phyloP scores from a whole-genome alignment of 2,329 filamentous ascomycete genomes.

The Ceratocystis cubensis region DNA sequence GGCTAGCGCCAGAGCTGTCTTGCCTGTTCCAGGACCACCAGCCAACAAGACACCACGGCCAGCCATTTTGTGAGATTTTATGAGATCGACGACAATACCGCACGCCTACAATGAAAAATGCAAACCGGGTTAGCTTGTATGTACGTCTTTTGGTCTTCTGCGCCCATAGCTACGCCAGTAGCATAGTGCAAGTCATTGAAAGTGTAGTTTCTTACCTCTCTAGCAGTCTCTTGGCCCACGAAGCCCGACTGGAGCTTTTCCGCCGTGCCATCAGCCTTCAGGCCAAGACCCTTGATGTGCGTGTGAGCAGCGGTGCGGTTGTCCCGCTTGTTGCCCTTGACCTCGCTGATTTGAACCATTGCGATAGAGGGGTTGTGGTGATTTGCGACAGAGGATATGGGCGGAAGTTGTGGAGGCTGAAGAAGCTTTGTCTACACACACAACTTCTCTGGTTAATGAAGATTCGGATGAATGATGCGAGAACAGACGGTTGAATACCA shows the following conservation, averaged over 20 bases:
- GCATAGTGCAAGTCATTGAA: neutral
- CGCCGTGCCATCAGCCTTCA: slow-evolving; percentile 74
- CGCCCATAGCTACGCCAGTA: neutral
- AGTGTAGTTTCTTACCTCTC: slow-evolving; percentile 52
- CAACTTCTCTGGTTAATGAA: neutral
- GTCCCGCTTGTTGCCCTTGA: slow-evolving; percentile 88
- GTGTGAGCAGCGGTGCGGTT: slow-evolving; percentile 94
- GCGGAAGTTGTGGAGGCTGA: neutral
- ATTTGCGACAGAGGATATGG: neutral
- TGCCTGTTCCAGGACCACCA: slow-evolving; percentile 89
- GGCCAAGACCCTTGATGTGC: slow-evolving; percentile 88
- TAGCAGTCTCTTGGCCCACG: slow-evolving; percentile 72
- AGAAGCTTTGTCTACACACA: neutral
- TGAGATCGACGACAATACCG: slow-evolving; percentile 89
- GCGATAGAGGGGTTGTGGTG: neutral
- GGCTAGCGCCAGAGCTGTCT: slow-evolving; percentile 88
- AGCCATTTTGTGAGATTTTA: slow-evolving; percentile 94
- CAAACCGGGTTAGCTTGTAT: neutral
- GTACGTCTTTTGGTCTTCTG: neutral
- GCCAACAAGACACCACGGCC: slow-evolving; percentile 86
- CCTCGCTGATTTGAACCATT: slow-evolving; percentile 87
- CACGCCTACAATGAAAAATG: slow-evolving; percentile 51
- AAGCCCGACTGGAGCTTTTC: slow-evolving; percentile 73
- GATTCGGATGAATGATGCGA: no score
- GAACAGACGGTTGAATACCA: neutral